Evolutionary conservation across 2,329 filamentous ascomycete genomes (phyloP), one percentile per base, ranked within the genome.

Genomic region (Fusarium sublunatum): DNA sequence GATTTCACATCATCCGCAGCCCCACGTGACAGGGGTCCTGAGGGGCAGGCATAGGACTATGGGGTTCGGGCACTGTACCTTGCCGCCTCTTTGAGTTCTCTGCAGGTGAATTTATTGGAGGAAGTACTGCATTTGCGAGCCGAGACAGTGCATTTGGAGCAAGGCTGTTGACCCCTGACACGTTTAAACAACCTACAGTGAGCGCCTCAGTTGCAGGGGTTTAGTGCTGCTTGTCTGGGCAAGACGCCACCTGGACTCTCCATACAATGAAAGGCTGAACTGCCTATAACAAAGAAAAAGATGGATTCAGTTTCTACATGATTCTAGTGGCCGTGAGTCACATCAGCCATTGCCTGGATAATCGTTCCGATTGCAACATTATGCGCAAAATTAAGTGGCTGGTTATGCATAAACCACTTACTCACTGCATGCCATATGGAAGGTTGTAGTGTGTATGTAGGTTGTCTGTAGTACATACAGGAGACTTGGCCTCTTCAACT

Each of bases 1-100:
- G 78, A 81, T 82, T 80, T 78, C 79, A 79, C 72, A 67, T 73
- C 64, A 66, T 54, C 62, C 64, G 53, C 44, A 39, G 65, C 72
- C 68, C 67, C 73, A 75, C 71, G 68, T 73, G 72, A 75, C 73
- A 74, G 73, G 73, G 73, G 68, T 70, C 47, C 7, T 25, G 15
- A 44, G 25, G 42, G 36, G 25, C 36, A n/a, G n/a, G n/a, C n/a
- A n/a, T 12, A 12, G 39, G 38, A 22, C 39, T 13, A n/a, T 40
- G 31, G 41, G 32, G 31, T 28, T 40, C n/a, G 13, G 12, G 47
- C 61, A 71, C 68, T 70, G 68, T 70, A 50, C 22, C 34, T 29
- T 46, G 38, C 60, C 62, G 67, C 65, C 62, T 35, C 56, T 9
- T 40, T 19, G 32, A 39, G 62, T 63, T 32, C 28, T 25, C 15